phyloP scores from a whole-genome alignment of 768 basidiomycete genomes.

The Mycena metata region DNA sequence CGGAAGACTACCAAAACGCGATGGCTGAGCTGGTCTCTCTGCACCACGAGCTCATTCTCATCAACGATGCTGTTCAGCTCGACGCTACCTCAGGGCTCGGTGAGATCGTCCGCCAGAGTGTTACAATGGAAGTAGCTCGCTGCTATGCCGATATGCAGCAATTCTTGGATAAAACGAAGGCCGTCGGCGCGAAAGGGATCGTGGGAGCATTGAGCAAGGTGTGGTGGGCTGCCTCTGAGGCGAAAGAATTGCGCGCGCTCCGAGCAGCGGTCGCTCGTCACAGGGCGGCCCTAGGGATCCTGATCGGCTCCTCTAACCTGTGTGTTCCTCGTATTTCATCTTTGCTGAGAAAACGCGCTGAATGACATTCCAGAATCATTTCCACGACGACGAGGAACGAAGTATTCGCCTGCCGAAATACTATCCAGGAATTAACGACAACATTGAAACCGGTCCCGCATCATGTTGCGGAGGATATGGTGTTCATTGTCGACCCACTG shows the following conservation, averaged over 20 bases:
- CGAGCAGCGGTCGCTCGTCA: constrained; percentile 6
- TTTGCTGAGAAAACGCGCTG: not conserved
- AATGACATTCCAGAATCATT: constrained; percentile 1
- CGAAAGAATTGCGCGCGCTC: constrained; percentile 10
- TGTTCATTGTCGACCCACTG: constrained; percentile 18
- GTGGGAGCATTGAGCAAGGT: not conserved
- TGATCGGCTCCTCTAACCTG: constrained; percentile 20
- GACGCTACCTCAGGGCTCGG: constrained; percentile 1
- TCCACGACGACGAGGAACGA: constrained; percentile 18
- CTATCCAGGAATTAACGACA: constrained; percentile 14
- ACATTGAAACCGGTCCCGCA: constrained; percentile 12
- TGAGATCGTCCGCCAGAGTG: not conserved
- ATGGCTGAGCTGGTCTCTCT: constrained; percentile 20
- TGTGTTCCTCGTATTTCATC: not conserved
- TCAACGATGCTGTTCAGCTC: constrained; percentile 20
- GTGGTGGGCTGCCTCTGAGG: constrained; percentile 18
- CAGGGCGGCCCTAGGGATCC: constrained; percentile 7
- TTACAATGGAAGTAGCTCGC: not conserved
- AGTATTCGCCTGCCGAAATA: constrained; percentile 1
- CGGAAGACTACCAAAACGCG: constrained; percentile 12
- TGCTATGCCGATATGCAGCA: constrained; percentile 15
- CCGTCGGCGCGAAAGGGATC: constrained; percentile 5
- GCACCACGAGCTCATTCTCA: constrained; percentile 23
- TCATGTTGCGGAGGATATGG: constrained; percentile 15
- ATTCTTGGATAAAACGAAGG: constrained; percentile 9